Conservation (phyloP, 1,284 basidiomycete species). For the Austroboletus olivaceoglutinosus region DNA sequence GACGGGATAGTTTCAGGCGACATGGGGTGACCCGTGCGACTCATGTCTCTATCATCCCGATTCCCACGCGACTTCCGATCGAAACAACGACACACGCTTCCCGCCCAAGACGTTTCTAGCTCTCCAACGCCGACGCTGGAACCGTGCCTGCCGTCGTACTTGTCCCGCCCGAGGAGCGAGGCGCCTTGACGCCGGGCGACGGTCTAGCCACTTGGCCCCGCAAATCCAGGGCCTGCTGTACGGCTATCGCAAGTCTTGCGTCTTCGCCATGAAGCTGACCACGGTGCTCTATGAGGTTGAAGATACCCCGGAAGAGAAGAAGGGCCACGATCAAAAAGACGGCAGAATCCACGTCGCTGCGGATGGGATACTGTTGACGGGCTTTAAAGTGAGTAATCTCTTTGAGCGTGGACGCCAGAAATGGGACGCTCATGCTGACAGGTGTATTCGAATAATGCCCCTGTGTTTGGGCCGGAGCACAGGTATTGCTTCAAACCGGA, state of each 20-base stretch:
- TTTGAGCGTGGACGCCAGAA: no score
- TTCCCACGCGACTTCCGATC: no score
- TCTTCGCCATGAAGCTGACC: constrained; percentile 92
- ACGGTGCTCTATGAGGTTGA: constrained; percentile 80
- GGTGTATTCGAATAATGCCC: constrained; percentile 70
- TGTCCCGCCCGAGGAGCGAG: no score
- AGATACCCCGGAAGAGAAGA: constrained; percentile 72
- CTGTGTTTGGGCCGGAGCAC: constrained; percentile 70
- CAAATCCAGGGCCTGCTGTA: constrained; percentile 84
- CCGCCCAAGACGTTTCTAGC: no score
- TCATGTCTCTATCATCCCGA: no score
- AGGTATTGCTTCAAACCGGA: constrained; percentile 70
- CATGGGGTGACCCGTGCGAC: no score
- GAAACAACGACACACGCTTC: no score
- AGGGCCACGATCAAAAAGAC: constrained; percentile 72
- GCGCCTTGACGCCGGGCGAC: no score
- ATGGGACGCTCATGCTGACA: constrained; percentile 30
- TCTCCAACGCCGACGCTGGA: no score
- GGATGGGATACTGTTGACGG: constrained; percentile 82
- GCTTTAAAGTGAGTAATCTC: constrained; percentile 67
- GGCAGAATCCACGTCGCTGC: constrained; percentile 65
- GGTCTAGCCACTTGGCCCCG: no score
- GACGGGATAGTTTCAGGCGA: no score
- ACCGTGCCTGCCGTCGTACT: no score
- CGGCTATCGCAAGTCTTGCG: constrained; percentile 75